Conservation (phyloP, 176 grass and related monocot genomes). For the Elaeis guineensis region DNA sequence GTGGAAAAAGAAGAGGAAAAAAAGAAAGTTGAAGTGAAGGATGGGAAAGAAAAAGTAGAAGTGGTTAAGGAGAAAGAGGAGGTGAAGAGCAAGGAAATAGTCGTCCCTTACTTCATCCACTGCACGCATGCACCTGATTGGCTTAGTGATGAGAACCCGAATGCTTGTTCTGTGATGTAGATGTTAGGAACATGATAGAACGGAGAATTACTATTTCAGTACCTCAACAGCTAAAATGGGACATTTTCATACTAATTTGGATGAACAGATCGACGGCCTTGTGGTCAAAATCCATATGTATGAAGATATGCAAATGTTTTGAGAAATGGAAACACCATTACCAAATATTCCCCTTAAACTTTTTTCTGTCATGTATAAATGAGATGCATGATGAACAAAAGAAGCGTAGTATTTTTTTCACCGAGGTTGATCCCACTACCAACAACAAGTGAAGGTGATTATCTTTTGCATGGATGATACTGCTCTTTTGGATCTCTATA, state of each 20-base stretch:
- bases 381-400: too few species aligned
- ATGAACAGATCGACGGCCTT: neutral
- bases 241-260: neutral
- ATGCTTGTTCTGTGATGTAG: slow-evolving; percentile 75
- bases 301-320: too few species aligned
- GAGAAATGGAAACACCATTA: too few species aligned
- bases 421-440: too few species aligned
- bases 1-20: slow-evolving; percentile 20
- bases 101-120: slow-evolving; percentile 76
- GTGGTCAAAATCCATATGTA: too few species aligned
- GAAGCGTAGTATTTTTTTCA: too few species aligned
- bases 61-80: slow-evolving; percentile 25
- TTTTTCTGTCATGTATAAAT: too few species aligned
- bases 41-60: slow-evolving; percentile 13
- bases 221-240: neutral
- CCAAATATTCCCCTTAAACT: too few species aligned
- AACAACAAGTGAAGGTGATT: too few species aligned
- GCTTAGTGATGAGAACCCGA: slow-evolving; percentile 57
- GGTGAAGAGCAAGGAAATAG: slow-evolving; percentile 41
- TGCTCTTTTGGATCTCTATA: too few species aligned
- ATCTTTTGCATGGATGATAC: too few species aligned
- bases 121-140: slow-evolving; percentile 63
- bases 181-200: neutral
- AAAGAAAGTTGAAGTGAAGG: slow-evolving; percentile 34
- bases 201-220: neutral